These are phyloP conservation scores for Cnidoscolus chayamansa DNA, from an alignment of 441 rosid species.

Conservation along the genomic window DNA sequence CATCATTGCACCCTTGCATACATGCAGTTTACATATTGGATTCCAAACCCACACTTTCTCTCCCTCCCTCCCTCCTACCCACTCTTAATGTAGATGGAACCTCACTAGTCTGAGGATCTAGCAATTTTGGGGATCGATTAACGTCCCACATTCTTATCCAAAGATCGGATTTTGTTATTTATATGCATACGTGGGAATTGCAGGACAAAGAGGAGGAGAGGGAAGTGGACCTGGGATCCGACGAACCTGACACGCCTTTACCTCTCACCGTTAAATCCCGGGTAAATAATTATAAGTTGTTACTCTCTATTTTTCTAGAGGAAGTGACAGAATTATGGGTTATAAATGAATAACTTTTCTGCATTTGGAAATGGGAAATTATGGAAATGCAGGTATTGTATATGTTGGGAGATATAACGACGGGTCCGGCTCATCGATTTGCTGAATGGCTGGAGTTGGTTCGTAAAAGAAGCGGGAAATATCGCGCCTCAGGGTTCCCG, in stretches of 20 bases:
- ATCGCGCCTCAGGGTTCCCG: slow-evolving; percentile 86
- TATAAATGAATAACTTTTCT: background rate
- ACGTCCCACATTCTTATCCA: slow-evolving; percentile 20
- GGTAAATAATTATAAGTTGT: slow-evolving; percentile 41
- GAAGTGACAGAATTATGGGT: background rate
- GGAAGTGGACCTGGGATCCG: slow-evolving; percentile 57
- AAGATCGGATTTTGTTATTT: background rate
- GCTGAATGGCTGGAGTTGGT: slow-evolving; percentile 97
- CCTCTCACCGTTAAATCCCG: slow-evolving; percentile 94
- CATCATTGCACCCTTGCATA: slow-evolving; percentile 27
- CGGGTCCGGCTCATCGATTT: slow-evolving; percentile 82
- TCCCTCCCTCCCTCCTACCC: slow-evolving; percentile 28
- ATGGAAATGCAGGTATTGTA: slow-evolving; percentile 68
- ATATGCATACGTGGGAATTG: slow-evolving; percentile 30
- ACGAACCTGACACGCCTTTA: slow-evolving; percentile 69
- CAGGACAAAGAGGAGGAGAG: slow-evolving; percentile 73
- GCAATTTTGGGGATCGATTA: slow-evolving; percentile 15
- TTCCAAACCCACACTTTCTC: background rate
- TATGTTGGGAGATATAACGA: slow-evolving; percentile 97
- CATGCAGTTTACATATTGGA: background rate
- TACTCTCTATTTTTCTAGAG: background rate
- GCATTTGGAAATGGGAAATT: background rate
- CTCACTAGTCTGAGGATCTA: slow-evolving; percentile 9
- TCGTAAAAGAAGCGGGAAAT: slow-evolving; percentile 81
- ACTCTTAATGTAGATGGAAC: background rate